Base-by-base conservation (phyloP, 1,139 yeast genomes). In the Zygoascus hellenicus region DNA sequence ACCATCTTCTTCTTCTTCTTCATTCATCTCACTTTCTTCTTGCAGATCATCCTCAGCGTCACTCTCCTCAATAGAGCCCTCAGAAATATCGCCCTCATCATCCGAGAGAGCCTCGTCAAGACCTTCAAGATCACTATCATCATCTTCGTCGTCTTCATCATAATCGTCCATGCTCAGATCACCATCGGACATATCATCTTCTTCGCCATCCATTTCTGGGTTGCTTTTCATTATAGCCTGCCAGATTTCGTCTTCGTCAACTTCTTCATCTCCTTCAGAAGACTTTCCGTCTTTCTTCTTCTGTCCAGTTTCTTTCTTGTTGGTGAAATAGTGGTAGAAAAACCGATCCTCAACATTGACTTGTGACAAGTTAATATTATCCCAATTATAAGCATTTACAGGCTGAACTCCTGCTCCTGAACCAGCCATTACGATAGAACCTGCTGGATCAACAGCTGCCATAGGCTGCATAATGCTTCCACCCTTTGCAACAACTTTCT, bases 401-500 rank as follows among this genome's bases (percentile, higher is more conserved):
- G 97, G 95, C 14, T 76, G 60, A 41, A 73, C 78, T 2, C 64
- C 63, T 50, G 57, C 34, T 51, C 55, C 50, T 15, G 52, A 53
- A 47, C 59, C 58, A 22, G 88, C 78, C 56, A 76, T 81, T 11
- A 89, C 89, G 54, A 89, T 75, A 50, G 86, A 70, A 7, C 86
- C 88, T n/a, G 89, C 82, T 41, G 71, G 70, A 52, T 83, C 88
- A 1, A 83, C 78, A 50, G 97, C 97, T 43, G 96, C 94, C 54
- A 94, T 74, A 44, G 98, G 97, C 72, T 92, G 98, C 97, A 94
- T 94, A 64, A 92, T 90, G 43, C 97, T 87, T 2, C 84, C 74
- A 60, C 97, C 97, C 63, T 86, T 83, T 13, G 62, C 51, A 32
- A 83, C 71, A 17, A 81, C 74, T 67, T 83, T 86, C 60, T 81